Evolutionary conservation across 306 rosid genomes (phyloP).

Genomic region (Macrotyloma uniflorum): DNA sequence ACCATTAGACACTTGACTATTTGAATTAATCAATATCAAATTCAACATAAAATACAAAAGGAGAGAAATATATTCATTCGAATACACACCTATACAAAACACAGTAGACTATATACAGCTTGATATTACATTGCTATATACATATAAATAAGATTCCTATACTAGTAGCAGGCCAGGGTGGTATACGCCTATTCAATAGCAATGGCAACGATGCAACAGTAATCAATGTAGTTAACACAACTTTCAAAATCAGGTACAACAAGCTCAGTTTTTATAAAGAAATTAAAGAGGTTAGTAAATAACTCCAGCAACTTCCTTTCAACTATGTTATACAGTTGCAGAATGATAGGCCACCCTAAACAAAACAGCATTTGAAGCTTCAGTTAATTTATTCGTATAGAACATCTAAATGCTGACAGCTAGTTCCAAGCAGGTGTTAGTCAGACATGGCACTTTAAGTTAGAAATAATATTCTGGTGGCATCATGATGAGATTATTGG

Average conservation of each 20-base stretch:
- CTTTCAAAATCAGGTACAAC: slow-evolving; percentile 9
- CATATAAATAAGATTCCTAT: neutral
- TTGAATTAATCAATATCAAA: slow-evolving; percentile 24
- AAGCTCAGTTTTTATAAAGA: neutral
- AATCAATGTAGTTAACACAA: slow-evolving; percentile 2
- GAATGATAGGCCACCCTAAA: slow-evolving; percentile 21
- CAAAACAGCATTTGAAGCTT: slow-evolving; percentile 27
- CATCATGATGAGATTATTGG: slow-evolving; percentile 23
- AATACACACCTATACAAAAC: neutral
- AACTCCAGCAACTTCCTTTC: slow-evolving; percentile 20
- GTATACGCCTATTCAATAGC: slow-evolving; percentile 13
- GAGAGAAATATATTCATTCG: neutral
- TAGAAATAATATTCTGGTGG: slow-evolving; percentile 7
- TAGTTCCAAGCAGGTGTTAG: slow-evolving; percentile 7
- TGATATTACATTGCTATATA: neutral
- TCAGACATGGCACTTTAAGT: slow-evolving; percentile 4
- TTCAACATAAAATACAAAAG: neutral
- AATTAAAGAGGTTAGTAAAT: neutral
- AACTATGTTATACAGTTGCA: slow-evolving; percentile 21
- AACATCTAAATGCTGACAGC: slow-evolving; percentile 18
- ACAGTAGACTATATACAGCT: slow-evolving; percentile 5
- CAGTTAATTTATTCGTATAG: slow-evolving; percentile 4
- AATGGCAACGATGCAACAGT: slow-evolving; percentile 3
- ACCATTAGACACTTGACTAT: slow-evolving; percentile 34
- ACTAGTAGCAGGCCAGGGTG: neutral